Evolutionary conservation across 805 yeast genomes (phyloP).

Genomic region (Saccharomycopsis selenospora): DNA sequence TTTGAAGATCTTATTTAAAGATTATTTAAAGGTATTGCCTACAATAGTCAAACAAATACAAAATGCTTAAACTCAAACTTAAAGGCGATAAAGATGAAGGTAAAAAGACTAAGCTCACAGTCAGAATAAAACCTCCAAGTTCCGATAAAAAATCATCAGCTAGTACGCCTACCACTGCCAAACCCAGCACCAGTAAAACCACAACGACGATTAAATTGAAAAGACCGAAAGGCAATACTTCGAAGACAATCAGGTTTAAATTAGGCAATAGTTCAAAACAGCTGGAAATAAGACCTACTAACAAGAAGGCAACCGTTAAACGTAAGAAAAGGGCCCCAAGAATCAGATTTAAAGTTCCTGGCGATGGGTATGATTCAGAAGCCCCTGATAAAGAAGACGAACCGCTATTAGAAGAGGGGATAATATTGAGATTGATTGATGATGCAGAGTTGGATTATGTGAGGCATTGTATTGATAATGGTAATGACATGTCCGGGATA

Average conservation of each 20-base stretch:
- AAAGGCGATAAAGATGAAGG: conserved; percentile 20
- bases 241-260: conserved; percentile 11
- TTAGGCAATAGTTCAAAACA: conserved; percentile 2
- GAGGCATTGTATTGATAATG: conserved; percentile 59
- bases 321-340: conserved; percentile 38
- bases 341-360: conserved; percentile 50
- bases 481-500: conserved; percentile 58
- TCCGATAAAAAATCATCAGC: conserved; percentile 9
- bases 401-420: conserved; percentile 83
- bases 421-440: conserved; percentile 64
- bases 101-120: conserved; percentile 27
- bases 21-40: too few species aligned
- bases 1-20: too few species aligned
- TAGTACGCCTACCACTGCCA: conserved; percentile 22
- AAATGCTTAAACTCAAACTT: conserved; percentile 11
- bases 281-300: background rate
- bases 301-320: background rate
- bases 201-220: conserved; percentile 16
- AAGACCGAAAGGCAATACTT: background rate
- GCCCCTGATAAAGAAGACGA: conserved; percentile 95
- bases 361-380: conserved; percentile 95
- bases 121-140: conserved; percentile 40
- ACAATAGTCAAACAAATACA: too few species aligned
- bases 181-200: conserved; percentile 22
- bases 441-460: conserved; percentile 56